phyloP scores from a whole-genome alignment of 2,329 filamentous ascomycete genomes.

The Emergomyces pasteurianus region DNA sequence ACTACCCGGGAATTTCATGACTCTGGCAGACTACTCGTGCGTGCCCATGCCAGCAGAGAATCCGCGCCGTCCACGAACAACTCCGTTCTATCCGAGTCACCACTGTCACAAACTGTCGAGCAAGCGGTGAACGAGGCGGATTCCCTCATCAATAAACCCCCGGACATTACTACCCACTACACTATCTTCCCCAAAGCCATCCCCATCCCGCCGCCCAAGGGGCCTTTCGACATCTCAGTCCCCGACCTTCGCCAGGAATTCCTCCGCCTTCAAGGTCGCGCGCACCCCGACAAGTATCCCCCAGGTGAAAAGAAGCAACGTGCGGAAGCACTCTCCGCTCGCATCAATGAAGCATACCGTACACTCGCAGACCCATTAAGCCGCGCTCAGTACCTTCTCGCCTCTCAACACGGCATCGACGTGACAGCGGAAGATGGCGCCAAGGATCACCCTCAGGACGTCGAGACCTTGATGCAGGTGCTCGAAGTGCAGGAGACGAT shows the following conservation, averaged over 20 bases:
- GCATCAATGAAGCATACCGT: conserved; percentile 85
- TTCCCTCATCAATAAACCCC: conserved; percentile 11
- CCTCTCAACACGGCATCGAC: conserved; percentile 55
- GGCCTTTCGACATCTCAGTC: conserved; percentile 63
- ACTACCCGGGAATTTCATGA: not conserved
- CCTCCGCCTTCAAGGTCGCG: conserved; percentile 59
- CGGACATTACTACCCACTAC: conserved; percentile 55
- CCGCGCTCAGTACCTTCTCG: conserved; percentile 79
- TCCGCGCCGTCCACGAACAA: conserved; percentile 3
- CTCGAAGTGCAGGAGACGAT: conserved; percentile 70
- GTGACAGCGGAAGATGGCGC: conserved; percentile 61
- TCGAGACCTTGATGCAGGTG: conserved; percentile 67
- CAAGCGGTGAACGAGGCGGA: not conserved
- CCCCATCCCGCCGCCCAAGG: conserved; percentile 59
- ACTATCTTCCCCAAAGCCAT: conserved; percentile 76
- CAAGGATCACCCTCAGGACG: conserved; percentile 56
- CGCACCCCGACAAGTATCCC: conserved; percentile 40
- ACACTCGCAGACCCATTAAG: conserved; percentile 67
- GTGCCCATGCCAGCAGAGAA: not conserved
- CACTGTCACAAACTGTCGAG: not conserved
- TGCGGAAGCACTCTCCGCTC: conserved; percentile 66
- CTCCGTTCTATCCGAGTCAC: not conserved
- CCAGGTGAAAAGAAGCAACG: conserved; percentile 37
- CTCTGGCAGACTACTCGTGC: not conserved
- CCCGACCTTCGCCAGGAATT: conserved; percentile 69